A percentile compares a stretch with the other conserved stretches of the same genome.
Evolutionary conservation across 2,329 filamentous ascomycete species (phyloP).

Genomic region (Samsoniella hepiali): DNA sequence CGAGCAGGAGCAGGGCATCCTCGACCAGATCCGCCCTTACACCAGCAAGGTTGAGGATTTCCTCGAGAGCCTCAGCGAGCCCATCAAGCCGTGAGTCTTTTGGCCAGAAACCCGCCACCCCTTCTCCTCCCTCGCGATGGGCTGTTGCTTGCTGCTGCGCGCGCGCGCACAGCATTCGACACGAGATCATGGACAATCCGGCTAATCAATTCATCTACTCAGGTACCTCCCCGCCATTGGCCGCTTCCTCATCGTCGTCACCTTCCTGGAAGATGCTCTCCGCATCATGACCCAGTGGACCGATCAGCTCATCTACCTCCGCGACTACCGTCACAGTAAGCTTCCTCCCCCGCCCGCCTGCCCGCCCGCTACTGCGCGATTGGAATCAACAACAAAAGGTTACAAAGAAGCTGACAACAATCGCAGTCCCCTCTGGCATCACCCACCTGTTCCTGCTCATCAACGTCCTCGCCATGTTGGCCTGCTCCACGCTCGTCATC

Average conservation of each 20-base stretch:
- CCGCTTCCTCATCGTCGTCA: conserved; percentile 95
- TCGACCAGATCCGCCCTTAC: conserved; percentile 88
- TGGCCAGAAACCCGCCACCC: not conserved
- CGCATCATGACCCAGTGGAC: conserved; percentile 97
- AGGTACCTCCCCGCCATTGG: conserved; percentile 94
- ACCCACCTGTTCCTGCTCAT: conserved; percentile 89
- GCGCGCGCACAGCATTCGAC: not conserved
- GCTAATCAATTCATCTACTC: conserved; percentile 22
- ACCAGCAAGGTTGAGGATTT: conserved; percentile 98
- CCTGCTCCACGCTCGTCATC: conserved; percentile 83
- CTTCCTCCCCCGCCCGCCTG: conserved; percentile 1
- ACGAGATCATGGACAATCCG: not conserved
- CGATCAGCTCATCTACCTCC: conserved; percentile 90
- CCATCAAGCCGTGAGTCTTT: conserved; percentile 76
- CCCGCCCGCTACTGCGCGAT: not conserved
- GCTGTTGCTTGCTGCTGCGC: not conserved
- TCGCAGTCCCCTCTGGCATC: conserved; percentile 75
- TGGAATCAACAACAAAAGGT: too few relatives aligned
- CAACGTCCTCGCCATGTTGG: conserved; percentile 85
- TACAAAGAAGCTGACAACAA: conserved; percentile 22
- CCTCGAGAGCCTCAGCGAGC: conserved; percentile 82
- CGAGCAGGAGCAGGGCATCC: conserved; percentile 55
- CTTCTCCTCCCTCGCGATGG: not conserved
- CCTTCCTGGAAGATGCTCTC: conserved; percentile 93
- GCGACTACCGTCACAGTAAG: conserved; percentile 91